Base-by-base conservation (phyloP, 2,329 filamentous ascomycete genomes). In the Onygenales sp. region DNA sequence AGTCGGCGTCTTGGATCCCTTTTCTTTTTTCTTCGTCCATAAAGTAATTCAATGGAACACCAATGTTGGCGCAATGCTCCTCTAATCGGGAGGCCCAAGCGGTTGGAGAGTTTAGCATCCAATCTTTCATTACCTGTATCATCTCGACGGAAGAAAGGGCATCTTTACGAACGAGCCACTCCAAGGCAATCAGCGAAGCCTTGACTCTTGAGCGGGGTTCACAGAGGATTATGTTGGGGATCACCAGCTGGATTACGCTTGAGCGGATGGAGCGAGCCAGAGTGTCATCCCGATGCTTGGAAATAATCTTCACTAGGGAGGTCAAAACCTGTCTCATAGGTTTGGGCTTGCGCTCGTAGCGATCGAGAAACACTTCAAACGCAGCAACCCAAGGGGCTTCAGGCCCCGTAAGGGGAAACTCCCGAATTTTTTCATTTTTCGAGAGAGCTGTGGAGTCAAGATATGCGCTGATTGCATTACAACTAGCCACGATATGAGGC, bases 401-500 rank as follows among this genome's bases (percentile, higher is more conserved):
- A 11, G 64, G 59, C 4, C 63, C 49, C 3, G 67, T 70, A 2
- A 65, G 57, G 31, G 61, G 64, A 52, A 76, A 59, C 27, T 62
- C 50, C 43, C 61, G 65, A 2, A 74, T 65, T 6, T 58, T 54
- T 10, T 63, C 54, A 52, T 62, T 59, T 33, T 61, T 50, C 10
- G 73, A 71, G 10, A 59, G 57, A 13, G 60, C 53, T 8, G 68
- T 66, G 10, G 67, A 64, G 56, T 74, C 67, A 21, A 77, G 58
- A 51, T 74, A 75, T 17, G 68, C 68, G 53, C 70, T 71, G 32
- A 74, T 51, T 6, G 73, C 69, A 65, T 75, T 76, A 56, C 71
- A 74, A 39, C 68, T 67, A 6, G 69, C 67, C 27, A 69, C 65
- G 13, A 67, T 68, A 62, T 77, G 74, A 40, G 59, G 59, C 56